phyloP scores from a whole-genome alignment of 257 asterid genomes.

The Gardenia jasminoides region DNA sequence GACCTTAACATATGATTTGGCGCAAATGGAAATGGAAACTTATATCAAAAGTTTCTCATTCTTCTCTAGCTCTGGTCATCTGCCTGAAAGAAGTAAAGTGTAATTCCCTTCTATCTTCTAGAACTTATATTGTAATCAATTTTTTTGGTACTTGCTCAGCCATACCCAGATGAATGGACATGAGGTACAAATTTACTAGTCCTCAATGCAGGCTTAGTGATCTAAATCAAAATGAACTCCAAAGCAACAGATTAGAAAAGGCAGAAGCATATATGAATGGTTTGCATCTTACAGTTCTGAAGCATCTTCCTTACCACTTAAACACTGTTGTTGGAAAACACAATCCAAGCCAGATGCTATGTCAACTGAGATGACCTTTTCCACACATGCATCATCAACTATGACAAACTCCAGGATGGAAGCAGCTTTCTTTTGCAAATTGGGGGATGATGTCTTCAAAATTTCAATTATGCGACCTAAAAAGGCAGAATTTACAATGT shows the following conservation, averaged over 20 bases:
- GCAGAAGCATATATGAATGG: neutral
- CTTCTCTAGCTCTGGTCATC: neutral
- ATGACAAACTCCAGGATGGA: slow-evolving; percentile 63
- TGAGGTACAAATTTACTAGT: neutral
- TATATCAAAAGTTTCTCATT: neutral
- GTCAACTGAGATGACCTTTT: slow-evolving; percentile 44
- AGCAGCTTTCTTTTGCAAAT: slow-evolving; percentile 73
- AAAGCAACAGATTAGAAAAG: neutral
- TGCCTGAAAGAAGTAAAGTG: neutral
- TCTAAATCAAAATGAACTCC: neutral
- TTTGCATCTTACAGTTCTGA: neutral
- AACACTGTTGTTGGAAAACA: slow-evolving; percentile 54
- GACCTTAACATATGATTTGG: neutral
- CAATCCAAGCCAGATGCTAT: slow-evolving; percentile 62
- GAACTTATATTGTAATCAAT: neutral
- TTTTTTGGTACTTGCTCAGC: neutral
- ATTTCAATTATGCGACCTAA: slow-evolving; percentile 56
- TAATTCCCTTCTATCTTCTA: neutral
- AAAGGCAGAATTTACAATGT: slow-evolving; percentile 50
- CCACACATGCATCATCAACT: slow-evolving; percentile 37
- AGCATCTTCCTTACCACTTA: slow-evolving; percentile 40
- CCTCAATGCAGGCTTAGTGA: neutral
- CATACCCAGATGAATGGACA: neutral
- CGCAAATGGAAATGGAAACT: neutral
- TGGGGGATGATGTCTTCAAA: slow-evolving; percentile 57